These are phyloP conservation scores for Starmerella floricola DNA, from an alignment of 805 yeast species.

Conservation along the genomic window DNA sequence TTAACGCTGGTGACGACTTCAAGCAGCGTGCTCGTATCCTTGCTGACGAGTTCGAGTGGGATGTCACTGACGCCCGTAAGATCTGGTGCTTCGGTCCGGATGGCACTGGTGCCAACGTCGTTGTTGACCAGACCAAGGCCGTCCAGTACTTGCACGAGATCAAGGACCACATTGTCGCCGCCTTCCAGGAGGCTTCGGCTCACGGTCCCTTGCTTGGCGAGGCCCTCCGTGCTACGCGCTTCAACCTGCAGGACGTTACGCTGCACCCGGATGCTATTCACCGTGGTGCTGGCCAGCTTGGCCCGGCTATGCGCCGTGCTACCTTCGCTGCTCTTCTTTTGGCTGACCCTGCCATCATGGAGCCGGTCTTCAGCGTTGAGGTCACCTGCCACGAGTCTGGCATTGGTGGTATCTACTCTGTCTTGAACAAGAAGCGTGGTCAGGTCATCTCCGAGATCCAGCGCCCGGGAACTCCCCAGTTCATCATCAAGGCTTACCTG, in stretches of 20 bases:
- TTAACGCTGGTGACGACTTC: constrained; percentile 94
- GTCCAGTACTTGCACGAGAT: constrained; percentile 97
- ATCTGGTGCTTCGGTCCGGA: constrained; percentile 99
- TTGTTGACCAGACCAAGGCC: constrained; percentile 99
- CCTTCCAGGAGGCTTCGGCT: constrained; percentile 99
- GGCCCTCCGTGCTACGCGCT: constrained; percentile 88
- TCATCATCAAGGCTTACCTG: constrained; percentile 98
- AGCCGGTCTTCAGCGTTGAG: constrained; percentile 98
- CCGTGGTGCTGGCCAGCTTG: constrained; percentile 99
- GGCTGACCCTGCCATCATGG: constrained; percentile 98
- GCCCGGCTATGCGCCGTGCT: constrained; percentile 99
- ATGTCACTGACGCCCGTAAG: constrained; percentile 99
- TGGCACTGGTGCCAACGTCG: constrained; percentile 96
- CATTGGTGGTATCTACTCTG: constrained; percentile 99
- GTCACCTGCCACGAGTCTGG: constrained; percentile 99
- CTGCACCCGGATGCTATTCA: constrained; percentile 99
- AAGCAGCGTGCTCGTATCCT: constrained; percentile 97
- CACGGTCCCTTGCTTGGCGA: constrained; percentile 99
- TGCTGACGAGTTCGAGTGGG: constrained; percentile 99
- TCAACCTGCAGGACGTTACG: constrained; percentile 97
- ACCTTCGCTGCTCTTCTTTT: constrained; percentile 95
- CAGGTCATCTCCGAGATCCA: constrained; percentile 98
- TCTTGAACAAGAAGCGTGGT: constrained; percentile 95
- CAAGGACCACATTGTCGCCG: constrained; percentile 99
- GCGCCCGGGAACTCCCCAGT: constrained; percentile 99